Evolutionary conservation across 2,329 filamentous ascomycete genomes (phyloP), one percentile per base, ranked within the genome.

Genomic region (Clarireedia sp.): DNA sequence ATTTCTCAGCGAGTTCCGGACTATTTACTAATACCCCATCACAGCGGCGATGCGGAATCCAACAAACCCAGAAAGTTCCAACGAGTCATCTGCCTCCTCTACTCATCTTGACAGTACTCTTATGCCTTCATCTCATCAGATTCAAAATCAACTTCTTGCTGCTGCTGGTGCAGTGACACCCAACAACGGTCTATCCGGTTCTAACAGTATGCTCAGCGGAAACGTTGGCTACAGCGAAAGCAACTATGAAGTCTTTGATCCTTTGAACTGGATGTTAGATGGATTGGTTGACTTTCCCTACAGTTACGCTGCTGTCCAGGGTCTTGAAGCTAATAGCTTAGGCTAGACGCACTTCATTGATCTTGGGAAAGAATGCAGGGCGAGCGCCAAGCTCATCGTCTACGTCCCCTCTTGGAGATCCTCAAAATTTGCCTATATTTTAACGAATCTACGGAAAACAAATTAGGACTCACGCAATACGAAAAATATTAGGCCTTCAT

Each of bases 211-310:
- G 59, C 61, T 67, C 56, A 53, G 57, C 9, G 57, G 58, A 23
- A 54, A 51, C 29, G 73, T 74, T 29, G 77, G 78, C 62, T 86
- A 88, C 60, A 78, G 80, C 61, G 80, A 87, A 54, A 80, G 82
- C 9, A 86, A 83, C 64, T 90, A 90, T 69, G 89, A 95, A 69
- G 89, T 95, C 59, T 96, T 95, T 67, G 90, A 96, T 71, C 89
- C 91, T 1, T 78, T 96, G 65, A 89, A 92, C 69, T 96, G 91
- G 91, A 90, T 95, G 76, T 75, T 96, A 58, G 91, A 96, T 69
- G 89, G 89, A 14, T 76, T 92, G 36, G 77, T 94, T 58, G 87
- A 91, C 67, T 87, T 92, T 67, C 89, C 88, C 60, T 90, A 86
- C 67, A 78, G 76, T 10, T 85, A 81, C 64, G 75, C 78, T 38